Percentiles rank a stretch among this genome's conserved stretches.
Evolutionary conservation across 345 rosid genomes (phyloP).

Genomic region (Syzygium jambos): DNA sequence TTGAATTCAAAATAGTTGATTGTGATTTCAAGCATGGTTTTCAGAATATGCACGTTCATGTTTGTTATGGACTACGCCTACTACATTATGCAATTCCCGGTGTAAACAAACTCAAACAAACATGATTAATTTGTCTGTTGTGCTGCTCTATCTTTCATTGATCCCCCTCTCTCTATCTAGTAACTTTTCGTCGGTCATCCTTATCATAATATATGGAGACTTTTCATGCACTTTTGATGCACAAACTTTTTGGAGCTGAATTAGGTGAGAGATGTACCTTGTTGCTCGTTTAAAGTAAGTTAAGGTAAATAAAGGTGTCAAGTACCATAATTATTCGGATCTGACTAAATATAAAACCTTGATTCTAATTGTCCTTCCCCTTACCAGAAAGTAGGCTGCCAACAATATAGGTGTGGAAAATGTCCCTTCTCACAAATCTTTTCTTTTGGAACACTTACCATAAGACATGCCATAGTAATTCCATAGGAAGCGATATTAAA

Average conservation of each 20-base stretch:
- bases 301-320: neutral
- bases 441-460: neutral
- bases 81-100: neutral
- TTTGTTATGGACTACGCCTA: neutral
- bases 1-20: neutral
- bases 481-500: neutral
- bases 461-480: neutral
- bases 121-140: neutral
- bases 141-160: neutral
- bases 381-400: neutral
- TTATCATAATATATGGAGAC: neutral
- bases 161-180: neutral
- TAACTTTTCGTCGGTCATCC: neutral
- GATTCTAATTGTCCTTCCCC: neutral
- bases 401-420: neutral
- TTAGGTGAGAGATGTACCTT: neutral
- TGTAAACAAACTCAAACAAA: neutral
- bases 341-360: neutral
- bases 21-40: neutral
- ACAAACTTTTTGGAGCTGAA: neutral
- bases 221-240: neutral
- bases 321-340: neutral
- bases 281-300: neutral
- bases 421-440: neutral
- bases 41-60: neutral